Evolutionary conservation across 768 basidiomycete genomes (phyloP).

Genomic region (Sporobolomyces roseus): DNA sequence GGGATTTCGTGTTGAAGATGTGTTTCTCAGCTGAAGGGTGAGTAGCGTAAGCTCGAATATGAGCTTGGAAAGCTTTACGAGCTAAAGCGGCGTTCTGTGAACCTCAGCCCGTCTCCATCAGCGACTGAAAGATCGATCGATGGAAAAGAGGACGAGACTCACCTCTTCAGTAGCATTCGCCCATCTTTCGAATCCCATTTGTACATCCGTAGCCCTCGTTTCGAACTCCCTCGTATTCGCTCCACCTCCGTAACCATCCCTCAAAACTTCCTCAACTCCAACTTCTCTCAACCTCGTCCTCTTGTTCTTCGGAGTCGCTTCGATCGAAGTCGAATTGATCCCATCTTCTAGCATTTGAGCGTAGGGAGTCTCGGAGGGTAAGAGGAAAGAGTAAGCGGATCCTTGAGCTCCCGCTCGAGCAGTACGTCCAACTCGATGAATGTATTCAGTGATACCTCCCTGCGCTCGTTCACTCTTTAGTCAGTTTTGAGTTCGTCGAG

Average conservation of each 20-base stretch:
- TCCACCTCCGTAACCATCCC: conserved; percentile 79
- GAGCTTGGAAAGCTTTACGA: conserved; percentile 80
- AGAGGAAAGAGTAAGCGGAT: conserved; percentile 89
- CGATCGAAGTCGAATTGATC: conserved; percentile 61
- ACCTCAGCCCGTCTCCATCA: background rate
- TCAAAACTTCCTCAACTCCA: conserved; percentile 66
- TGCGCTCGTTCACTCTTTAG: background rate
- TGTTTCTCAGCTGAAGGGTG: conserved; percentile 93
- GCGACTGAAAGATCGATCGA: background rate
- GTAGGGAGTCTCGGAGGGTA: conserved; percentile 83
- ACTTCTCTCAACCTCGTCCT: conserved; percentile 56
- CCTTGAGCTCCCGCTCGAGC: conserved; percentile 94
- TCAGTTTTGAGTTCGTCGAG: background rate
- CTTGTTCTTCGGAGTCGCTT: conserved; percentile 33
- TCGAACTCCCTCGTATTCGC: conserved; percentile 72
- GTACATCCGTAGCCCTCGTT: conserved; percentile 87
- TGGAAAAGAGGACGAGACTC: conserved; percentile 42
- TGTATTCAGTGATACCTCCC: conserved; percentile 90
- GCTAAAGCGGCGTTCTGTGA: conserved; percentile 70
- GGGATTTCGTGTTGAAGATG: conserved; percentile 89
- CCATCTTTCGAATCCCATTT: conserved; percentile 92
- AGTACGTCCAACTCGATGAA: conserved; percentile 94
- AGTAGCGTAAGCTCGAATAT: conserved; percentile 93
- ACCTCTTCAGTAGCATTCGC: conserved; percentile 71
- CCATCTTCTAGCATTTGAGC: conserved; percentile 79